phyloP scores from a whole-genome alignment of 495 filamentous ascomycete genomes.

The Penicillium odoratum region DNA sequence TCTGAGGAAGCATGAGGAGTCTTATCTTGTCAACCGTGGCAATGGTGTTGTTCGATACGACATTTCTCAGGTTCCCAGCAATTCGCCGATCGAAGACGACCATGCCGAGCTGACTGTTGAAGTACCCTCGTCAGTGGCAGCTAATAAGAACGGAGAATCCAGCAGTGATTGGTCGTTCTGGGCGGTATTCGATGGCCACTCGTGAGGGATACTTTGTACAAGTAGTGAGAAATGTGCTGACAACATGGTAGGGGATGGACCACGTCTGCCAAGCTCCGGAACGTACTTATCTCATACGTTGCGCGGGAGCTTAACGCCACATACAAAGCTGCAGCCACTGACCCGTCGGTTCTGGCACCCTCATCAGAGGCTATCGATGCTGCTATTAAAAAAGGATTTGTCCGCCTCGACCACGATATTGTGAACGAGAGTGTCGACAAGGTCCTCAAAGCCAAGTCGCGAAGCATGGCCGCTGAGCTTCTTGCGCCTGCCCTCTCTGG shows the following conservation, averaged over 20 bases:
- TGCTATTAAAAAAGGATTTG: constrained; percentile 91
- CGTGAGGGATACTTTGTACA: constrained; percentile 51
- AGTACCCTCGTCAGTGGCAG: constrained; percentile 60
- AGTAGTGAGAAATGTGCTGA: constrained; percentile 13
- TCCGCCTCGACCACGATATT: constrained; percentile 88
- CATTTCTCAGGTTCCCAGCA: constrained; percentile 90
- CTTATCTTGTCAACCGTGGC: constrained; percentile 85
- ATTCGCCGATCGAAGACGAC: constrained; percentile 98
- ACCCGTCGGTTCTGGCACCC: constrained; percentile 56
- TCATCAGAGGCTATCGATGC: constrained; percentile 76
- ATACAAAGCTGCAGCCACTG: constrained; percentile 73
- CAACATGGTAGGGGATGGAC: constrained; percentile 78
- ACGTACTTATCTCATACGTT: constrained; percentile 87
- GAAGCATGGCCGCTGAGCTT: constrained; percentile 81
- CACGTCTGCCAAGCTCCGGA: constrained; percentile 92
- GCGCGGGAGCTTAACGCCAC: constrained; percentile 92
- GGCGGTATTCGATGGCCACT: constrained; percentile 97
- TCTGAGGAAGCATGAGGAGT: constrained; percentile 84
- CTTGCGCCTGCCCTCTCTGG: constrained; percentile 92
- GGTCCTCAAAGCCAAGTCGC: constrained; percentile 83
- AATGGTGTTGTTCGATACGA: constrained; percentile 94
- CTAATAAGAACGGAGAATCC: constrained; percentile 48
- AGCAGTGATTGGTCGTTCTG: constrained; percentile 99
- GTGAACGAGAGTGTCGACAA: constrained; percentile 85
- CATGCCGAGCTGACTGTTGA: constrained; percentile 97